Conservation (phyloP, 306 rosid genomes). For the Lathyrus oleraceus region DNA sequence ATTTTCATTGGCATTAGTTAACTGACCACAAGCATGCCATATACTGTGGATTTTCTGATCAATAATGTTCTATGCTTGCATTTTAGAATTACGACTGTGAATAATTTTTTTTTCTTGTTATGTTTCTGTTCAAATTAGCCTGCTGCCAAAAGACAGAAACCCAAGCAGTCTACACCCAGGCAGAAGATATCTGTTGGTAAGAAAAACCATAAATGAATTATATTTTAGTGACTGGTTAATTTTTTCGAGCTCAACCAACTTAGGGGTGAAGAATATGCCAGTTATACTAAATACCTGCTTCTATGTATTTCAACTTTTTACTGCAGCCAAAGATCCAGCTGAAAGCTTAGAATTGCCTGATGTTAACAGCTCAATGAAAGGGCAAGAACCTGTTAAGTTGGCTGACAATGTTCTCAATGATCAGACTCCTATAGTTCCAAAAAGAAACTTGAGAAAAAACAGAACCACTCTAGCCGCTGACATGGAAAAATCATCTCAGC, state of each 20-base stretch:
- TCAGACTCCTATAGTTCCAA: slow-evolving; percentile 44
- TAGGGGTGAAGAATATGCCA: slow-evolving; percentile 25
- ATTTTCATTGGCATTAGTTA: slow-evolving; percentile 14
- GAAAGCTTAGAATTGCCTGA: slow-evolving; percentile 37
- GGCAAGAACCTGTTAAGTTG: slow-evolving; percentile 49
- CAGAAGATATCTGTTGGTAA: slow-evolving; percentile 57
- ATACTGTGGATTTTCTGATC: neutral
- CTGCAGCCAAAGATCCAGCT: slow-evolving; percentile 52
- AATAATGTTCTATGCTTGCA: neutral
- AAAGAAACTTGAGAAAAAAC: slow-evolving; percentile 42
- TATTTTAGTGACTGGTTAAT: slow-evolving; percentile 18
- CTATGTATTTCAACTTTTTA: slow-evolving; percentile 26
- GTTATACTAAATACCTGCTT: slow-evolving; percentile 30
- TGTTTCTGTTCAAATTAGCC: slow-evolving; percentile 50
- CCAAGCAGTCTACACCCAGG: slow-evolving; percentile 46
- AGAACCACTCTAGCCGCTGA: slow-evolving; percentile 38
- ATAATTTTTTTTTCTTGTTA: slow-evolving; percentile 29
- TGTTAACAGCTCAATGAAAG: slow-evolving; percentile 40
- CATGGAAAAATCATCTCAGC: slow-evolving; percentile 37
- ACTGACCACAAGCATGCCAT: slow-evolving; percentile 6
- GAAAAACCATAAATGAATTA: slow-evolving; percentile 36
- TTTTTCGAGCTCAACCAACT: slow-evolving; percentile 18
- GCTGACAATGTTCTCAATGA: slow-evolving; percentile 40
- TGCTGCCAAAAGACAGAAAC: slow-evolving; percentile 58
- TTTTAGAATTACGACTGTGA: slow-evolving; percentile 27